These are phyloP conservation scores for Wallacemonas rigidus DNA, from an alignment of 208 protist species.

Conservation along the genomic window DNA sequence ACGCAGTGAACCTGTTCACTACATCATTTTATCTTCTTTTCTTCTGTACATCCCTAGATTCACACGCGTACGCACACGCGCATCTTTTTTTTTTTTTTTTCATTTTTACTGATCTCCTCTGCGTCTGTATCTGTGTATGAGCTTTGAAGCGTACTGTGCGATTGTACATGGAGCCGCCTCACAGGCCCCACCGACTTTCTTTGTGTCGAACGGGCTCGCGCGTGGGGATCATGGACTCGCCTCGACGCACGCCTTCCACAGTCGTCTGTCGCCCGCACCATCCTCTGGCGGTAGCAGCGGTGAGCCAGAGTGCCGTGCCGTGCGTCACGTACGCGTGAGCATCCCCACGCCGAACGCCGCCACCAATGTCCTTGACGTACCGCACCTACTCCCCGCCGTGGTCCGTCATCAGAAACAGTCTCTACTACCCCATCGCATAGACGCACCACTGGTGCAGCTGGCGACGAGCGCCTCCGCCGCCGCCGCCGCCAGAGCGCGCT, in stretches of 20 bases:
- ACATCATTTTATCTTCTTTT: neutral
- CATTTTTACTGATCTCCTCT: neutral
- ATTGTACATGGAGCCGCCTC: neutral
- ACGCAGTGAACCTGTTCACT: neutral
- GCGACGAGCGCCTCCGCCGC: neutral
- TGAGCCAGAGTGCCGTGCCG: neutral
- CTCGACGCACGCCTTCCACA: neutral
- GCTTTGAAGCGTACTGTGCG: slow-evolving; percentile 8
- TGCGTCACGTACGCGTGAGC: neutral
- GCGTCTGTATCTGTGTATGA: neutral
- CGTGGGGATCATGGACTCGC: neutral
- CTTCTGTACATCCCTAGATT: slow-evolving; percentile 20
- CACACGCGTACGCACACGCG: neutral
- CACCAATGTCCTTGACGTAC: slow-evolving; percentile 23
- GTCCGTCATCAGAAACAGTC: slow-evolving; percentile 24
- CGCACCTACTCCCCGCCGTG: slow-evolving; percentile 29
- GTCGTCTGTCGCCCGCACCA: too few species aligned
- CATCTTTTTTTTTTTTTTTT: slow-evolving; percentile 8
- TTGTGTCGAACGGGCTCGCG: neutral
- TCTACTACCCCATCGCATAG: slow-evolving; percentile 27
- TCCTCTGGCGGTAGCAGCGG: neutral
- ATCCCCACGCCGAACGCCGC: slow-evolving; percentile 10
- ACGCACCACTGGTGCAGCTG: neutral
- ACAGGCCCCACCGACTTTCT: slow-evolving; percentile 15
- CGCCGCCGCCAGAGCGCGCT: neutral